Percentiles rank a stretch among this genome's conserved stretches.
Conservation (phyloP, 1,139 yeast species). For the Diutina sp. region DNA sequence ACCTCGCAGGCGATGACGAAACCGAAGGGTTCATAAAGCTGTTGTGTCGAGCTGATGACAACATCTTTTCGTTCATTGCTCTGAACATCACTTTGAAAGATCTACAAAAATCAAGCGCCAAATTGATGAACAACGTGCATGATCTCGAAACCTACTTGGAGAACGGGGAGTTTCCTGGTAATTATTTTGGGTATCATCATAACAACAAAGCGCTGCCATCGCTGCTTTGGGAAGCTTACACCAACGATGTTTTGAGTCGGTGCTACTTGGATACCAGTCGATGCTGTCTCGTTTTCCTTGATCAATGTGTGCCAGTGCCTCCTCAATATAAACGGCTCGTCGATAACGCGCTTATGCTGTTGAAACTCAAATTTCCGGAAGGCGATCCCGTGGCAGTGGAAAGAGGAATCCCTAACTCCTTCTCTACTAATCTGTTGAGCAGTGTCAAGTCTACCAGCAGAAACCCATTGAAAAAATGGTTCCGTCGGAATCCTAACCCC, state of each 20-base stretch:
- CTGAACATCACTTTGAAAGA: constrained; percentile 35
- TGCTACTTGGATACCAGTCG: constrained; percentile 22
- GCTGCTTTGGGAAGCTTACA: constrained; percentile 23
- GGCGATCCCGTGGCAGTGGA: not conserved
- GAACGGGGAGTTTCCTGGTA: constrained; percentile 26
- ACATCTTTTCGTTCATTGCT: constrained; percentile 31
- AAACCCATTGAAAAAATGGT: constrained; percentile 2
- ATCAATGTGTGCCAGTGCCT: constrained; percentile 7
- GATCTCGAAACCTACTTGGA: constrained; percentile 23
- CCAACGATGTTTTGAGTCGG: constrained; percentile 17
- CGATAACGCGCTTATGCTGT: not conserved
- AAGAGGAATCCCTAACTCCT: not conserved
- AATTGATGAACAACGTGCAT: constrained; percentile 21
- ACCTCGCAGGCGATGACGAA: constrained; percentile 33
- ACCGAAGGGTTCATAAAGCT: constrained; percentile 40
- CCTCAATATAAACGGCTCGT: not conserved
- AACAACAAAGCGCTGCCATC: not conserved
- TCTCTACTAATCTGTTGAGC: not conserved
- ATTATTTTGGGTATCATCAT: constrained; percentile 14
- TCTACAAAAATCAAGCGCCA: constrained; percentile 32
- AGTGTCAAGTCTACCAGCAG: not conserved
- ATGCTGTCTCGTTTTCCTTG: constrained; percentile 18
- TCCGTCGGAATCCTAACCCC: not conserved
- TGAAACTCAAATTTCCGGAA: not conserved
- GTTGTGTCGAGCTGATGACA: constrained; percentile 30